phyloP scores from a whole-genome alignment of 805 yeast genomes.

The Saitoella complicata region DNA sequence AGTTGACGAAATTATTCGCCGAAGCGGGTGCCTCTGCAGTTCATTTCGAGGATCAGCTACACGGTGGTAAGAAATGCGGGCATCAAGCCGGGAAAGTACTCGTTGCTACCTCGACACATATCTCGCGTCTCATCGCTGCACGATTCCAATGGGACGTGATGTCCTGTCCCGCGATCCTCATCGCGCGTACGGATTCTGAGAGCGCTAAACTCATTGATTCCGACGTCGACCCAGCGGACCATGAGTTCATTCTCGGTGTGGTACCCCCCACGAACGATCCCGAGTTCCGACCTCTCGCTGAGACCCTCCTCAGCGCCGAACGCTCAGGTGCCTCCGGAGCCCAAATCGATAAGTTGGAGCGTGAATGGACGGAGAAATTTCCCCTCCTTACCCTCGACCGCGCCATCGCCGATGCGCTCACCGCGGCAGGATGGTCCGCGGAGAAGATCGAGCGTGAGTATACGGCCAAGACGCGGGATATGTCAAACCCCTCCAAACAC shows the following conservation, averaged over 20 bases:
- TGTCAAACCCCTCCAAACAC: conserved; percentile 10
- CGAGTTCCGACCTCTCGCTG: conserved; percentile 28
- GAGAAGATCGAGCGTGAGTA: conserved; percentile 8
- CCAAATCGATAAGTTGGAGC: conserved; percentile 27
- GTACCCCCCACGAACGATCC: conserved; percentile 15
- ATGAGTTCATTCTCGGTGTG: conserved; percentile 37
- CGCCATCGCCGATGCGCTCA: conserved; percentile 20
- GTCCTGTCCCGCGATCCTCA: conserved; percentile 40
- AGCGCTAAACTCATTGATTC: conserved; percentile 36
- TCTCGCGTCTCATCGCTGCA: conserved; percentile 38
- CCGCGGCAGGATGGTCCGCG: not conserved
- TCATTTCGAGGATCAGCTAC: conserved; percentile 47
- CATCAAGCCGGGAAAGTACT: conserved; percentile 46
- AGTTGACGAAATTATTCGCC: conserved; percentile 47
- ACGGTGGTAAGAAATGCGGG: conserved; percentile 52
- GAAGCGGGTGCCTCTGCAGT: conserved; percentile 54
- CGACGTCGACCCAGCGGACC: conserved; percentile 40
- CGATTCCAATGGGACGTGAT: conserved; percentile 50
- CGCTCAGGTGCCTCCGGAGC: conserved; percentile 22
- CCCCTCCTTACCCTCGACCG: conserved; percentile 33
- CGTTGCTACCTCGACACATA: conserved; percentile 42
- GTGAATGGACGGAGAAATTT: conserved; percentile 30
- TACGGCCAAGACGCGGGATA: conserved; percentile 17
- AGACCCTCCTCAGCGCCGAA: conserved; percentile 30
- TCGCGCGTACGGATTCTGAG: conserved; percentile 48